Evolutionary conservation across 2,329 filamentous ascomycete genomes (phyloP).

Genomic region (Fusarium tricinctum): DNA sequence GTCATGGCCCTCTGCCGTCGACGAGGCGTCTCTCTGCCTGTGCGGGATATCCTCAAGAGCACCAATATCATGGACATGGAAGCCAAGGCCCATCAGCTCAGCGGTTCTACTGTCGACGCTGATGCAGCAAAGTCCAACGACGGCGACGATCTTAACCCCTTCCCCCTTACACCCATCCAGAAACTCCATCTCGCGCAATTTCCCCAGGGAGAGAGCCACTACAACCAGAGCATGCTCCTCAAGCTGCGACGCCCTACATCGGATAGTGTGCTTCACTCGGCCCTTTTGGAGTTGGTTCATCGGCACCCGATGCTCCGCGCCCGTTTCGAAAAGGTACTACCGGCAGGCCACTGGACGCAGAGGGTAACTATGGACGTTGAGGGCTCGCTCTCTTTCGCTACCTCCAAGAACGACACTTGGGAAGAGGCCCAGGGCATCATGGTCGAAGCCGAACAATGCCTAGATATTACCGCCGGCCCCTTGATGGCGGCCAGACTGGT

Average conservation of each 20-base stretch:
- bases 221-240: slow-evolving; percentile 6
- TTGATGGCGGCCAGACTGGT: slow-evolving; percentile 17
- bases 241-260: background rate
- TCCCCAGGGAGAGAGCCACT: background rate
- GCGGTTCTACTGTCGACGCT: background rate
- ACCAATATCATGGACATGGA: background rate
- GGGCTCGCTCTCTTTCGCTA: background rate
- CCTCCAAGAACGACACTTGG: background rate
- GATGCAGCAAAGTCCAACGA: background rate
- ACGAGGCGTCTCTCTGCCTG: background rate
- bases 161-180: background rate
- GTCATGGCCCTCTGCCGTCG: slow-evolving; percentile 3
- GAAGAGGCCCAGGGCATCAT: background rate
- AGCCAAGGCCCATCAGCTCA: background rate
- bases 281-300: background rate
- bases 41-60: slow-evolving; percentile 5
- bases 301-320: slow-evolving; percentile 3
- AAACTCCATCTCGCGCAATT: slow-evolving; percentile 1
- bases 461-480: slow-evolving; percentile 24
- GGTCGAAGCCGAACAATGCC: background rate
- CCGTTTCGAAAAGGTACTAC: background rate
- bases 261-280: background rate
- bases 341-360: background rate
- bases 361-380: background rate
- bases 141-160: background rate